Evolutionary conservation across 192 early-diverging fungal genomes (phyloP).

Genomic region (Coemansia sp.): DNA sequence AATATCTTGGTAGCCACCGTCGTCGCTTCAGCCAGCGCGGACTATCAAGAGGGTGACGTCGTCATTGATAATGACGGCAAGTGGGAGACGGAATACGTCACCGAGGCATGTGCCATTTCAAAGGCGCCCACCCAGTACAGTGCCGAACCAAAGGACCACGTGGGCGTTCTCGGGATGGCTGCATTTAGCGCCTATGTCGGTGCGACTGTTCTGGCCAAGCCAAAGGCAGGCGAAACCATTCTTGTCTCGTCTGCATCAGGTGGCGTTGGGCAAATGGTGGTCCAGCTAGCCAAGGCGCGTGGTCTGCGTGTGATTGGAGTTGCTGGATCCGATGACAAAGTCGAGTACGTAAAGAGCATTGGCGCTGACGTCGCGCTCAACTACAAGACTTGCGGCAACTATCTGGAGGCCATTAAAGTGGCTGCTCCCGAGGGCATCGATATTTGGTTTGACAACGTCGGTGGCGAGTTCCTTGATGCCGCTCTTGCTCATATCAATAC

Average conservation of each 20-base stretch:
- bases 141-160: slow-evolving; percentile 9
- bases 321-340: slow-evolving; percentile 84
- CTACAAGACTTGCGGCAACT: slow-evolving; percentile 75
- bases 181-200: slow-evolving; percentile 76
- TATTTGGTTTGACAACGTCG: slow-evolving; percentile 85
- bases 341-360: slow-evolving; percentile 64
- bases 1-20: slow-evolving; percentile 65
- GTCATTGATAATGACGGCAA: slow-evolving; percentile 78
- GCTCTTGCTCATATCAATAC: slow-evolving; percentile 66
- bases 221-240: slow-evolving; percentile 81
- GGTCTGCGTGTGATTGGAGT: slow-evolving; percentile 81
- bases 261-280: slow-evolving; percentile 73
- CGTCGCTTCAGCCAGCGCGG: slow-evolving; percentile 59
- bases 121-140: slow-evolving; percentile 7
- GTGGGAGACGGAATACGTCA: slow-evolving; percentile 51
- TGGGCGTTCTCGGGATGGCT: slow-evolving; percentile 75
- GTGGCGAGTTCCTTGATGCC: slow-evolving; percentile 81
- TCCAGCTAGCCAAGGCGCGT: slow-evolving; percentile 74
- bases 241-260: slow-evolving; percentile 81
- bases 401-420: slow-evolving; percentile 55
- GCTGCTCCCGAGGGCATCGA: slow-evolving; percentile 80
- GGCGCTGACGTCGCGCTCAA: slow-evolving; percentile 88
- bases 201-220: slow-evolving; percentile 63
- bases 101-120: slow-evolving; percentile 58
- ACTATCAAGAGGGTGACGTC: slow-evolving; percentile 67